Base-by-base conservation (phyloP, 176 grass and related monocot genomes). In the Thalia dealbata region DNA sequence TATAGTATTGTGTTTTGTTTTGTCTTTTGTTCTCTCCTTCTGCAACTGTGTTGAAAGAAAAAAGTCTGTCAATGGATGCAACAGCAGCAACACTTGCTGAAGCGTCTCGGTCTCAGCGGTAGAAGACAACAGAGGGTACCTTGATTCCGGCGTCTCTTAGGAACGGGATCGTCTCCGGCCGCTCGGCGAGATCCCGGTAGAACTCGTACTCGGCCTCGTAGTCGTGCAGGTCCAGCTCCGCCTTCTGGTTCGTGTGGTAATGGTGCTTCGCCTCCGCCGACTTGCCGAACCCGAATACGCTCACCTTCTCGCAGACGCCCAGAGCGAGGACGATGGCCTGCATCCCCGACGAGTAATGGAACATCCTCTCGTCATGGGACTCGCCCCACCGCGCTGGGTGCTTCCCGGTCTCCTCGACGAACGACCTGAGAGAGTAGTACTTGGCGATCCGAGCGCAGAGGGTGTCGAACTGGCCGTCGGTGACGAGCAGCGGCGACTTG, bases 281-380 rank as follows among this genome's bases (percentile, higher is more conserved):
- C 72, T 92, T 96, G 44, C 89, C 92, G 77, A 92, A 96, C 15
- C 92, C 89, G 73, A 96, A 96, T 9, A 84, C 22, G 55, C 59
- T 85, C 42, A 92, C 84, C 28, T 72, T 75, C 0, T 78, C 75
- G 78, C 91, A 96, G 60, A 91, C 42, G 7, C 83, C 88, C 5
- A 86, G 60, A 46, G 81, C 91, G 35, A 91, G 81, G 19, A 96
- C 58, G 67, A 96, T 67, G 18, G 88, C 88, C 81, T 91, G 91
- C 71, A 96, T 84, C 28, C 91, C 88, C 48, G 91, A 96, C 6
- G 91, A 91, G 81, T 91, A 91, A 66, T 91, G 88, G 79, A 96
- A 96, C 75, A 84, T 86, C 78, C 69, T 71, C 54, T 85, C 82
- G 67, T 92, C 92, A 76, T 87, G 89, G 61, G 5, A 68, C 80